These are phyloP conservation scores for Mycosphaerella sp. DNA, from an alignment of 2,329 filamentous ascomycete species.

Conservation along the genomic window DNA sequence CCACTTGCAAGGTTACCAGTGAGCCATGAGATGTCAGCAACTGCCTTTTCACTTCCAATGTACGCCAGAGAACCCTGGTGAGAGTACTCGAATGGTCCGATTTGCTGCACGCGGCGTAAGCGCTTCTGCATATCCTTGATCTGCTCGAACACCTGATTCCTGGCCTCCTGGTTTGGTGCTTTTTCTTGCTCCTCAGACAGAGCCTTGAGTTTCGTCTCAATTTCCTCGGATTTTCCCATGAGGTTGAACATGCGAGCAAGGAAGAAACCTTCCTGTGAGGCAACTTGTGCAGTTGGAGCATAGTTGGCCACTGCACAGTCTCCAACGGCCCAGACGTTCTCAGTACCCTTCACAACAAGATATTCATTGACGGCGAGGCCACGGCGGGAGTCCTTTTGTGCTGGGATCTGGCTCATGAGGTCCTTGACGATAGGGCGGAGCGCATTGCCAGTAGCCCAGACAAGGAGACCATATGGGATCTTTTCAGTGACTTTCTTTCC, in stretches of 20 bases:
- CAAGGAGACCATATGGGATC: conserved; percentile 90
- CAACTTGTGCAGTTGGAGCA: conserved; percentile 94
- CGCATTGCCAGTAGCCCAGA: conserved; percentile 97
- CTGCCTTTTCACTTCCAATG: conserved; percentile 96
- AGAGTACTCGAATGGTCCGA: conserved; percentile 97
- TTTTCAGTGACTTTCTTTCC: conserved; percentile 74
- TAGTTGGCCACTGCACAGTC: conserved; percentile 98
- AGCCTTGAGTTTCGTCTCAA: conserved; percentile 67
- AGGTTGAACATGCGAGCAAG: conserved; percentile 95
- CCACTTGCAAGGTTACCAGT: conserved; percentile 93
- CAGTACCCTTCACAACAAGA: conserved; percentile 91
- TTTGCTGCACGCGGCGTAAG: conserved; percentile 81
- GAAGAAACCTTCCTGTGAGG: conserved; percentile 91
- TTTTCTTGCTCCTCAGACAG: conserved; percentile 58
- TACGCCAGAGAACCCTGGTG: conserved; percentile 96
- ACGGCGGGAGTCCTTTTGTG: conserved; percentile 89
- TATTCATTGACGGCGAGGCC: conserved; percentile 98
- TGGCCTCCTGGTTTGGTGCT: conserved; percentile 56
- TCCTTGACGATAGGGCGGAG: conserved; percentile 84
- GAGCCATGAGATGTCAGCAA: conserved; percentile 95
- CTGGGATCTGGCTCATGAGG: conserved; percentile 84
- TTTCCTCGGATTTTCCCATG: conserved; percentile 86
- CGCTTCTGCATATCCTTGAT: conserved; percentile 85
- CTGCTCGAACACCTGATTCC: conserved; percentile 57
- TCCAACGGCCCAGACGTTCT: conserved; percentile 96